Conservation (phyloP, 192 early-diverging fungal genomes). For the Coemansia sp. region DNA sequence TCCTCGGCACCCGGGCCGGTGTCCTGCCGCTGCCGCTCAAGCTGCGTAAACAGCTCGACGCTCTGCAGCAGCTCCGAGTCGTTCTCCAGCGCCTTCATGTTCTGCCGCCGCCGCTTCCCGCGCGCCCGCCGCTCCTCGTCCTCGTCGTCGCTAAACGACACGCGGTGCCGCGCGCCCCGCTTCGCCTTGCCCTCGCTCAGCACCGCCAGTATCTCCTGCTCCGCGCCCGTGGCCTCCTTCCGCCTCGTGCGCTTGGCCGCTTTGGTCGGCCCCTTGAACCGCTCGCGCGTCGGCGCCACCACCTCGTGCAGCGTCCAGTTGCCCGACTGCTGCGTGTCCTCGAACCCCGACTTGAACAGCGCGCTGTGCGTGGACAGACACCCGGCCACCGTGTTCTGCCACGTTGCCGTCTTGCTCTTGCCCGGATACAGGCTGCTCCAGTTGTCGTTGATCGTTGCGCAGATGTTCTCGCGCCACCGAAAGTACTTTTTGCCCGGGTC, state of each 20-base stretch:
- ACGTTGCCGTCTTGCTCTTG: constrained; percentile 68
- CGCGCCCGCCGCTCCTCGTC: constrained; percentile 13
- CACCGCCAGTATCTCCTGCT: constrained; percentile 43
- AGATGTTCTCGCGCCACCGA: constrained; percentile 78
- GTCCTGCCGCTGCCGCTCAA: constrained; percentile 30
- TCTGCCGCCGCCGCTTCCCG: constrained; percentile 25
- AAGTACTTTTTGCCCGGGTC: constrained; percentile 65
- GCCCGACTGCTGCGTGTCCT: constrained; percentile 65
- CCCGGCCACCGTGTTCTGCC: constrained; percentile 84
- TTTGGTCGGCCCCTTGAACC: constrained; percentile 25
- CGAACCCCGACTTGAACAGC: constrained; percentile 72
- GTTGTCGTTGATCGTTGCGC: constrained; percentile 66
- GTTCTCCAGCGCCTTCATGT: constrained; percentile 5
- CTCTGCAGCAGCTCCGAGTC: constrained; percentile 44
- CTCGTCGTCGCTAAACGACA: constrained; percentile 50
- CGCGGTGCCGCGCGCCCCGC: constrained; percentile 19
- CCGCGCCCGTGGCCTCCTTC: constrained; percentile 28
- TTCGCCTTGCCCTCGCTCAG: constrained; percentile 23
- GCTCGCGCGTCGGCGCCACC: constrained; percentile 5
- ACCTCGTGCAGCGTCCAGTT: constrained; percentile 45
- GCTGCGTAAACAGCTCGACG: constrained; percentile 30
- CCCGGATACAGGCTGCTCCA: constrained; percentile 71
- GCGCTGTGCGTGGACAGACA: constrained; percentile 72
- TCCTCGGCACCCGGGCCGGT: background rate
- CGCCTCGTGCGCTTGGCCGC: constrained; percentile 46